Conservation (phyloP, 2,329 filamentous ascomycete species). For the Colletotrichum theobromicola region DNA sequence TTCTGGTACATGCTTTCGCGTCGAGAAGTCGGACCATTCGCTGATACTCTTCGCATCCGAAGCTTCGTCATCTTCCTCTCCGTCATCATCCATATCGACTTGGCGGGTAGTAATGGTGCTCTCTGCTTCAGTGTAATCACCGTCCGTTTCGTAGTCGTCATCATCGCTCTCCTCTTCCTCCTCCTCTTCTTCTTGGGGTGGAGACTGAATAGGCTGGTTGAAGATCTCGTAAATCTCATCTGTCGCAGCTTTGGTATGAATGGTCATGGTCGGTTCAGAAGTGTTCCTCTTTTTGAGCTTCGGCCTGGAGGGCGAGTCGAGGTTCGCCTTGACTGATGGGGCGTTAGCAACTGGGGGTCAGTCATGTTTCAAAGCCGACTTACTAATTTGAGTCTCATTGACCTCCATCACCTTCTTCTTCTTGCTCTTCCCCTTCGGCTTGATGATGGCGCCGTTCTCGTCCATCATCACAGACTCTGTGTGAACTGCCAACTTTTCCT, state of each 20-base stretch:
- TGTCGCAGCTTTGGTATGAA: constrained; percentile 93
- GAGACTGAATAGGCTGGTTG: constrained; percentile 74
- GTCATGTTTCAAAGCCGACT: constrained; percentile 39
- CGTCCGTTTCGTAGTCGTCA: constrained; percentile 74
- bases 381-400: constrained; percentile 92
- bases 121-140: constrained; percentile 82
- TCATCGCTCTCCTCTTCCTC: constrained; percentile 58
- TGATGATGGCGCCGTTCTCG: constrained; percentile 62
- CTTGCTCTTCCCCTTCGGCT: constrained; percentile 57
- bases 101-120: constrained; percentile 81
- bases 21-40: constrained; percentile 89
- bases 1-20: constrained; percentile 71
- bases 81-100: constrained; percentile 53
- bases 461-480: constrained; percentile 55
- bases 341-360: constrained; percentile 30
- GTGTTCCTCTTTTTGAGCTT: constrained; percentile 81
- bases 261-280: constrained; percentile 94
- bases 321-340: constrained; percentile 81
- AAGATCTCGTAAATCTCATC: constrained; percentile 98
- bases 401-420: constrained; percentile 85
- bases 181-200: constrained; percentile 33
- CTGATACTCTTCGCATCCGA: constrained; percentile 70
- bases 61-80: constrained; percentile 47
- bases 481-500: constrained; percentile 47
- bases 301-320: constrained; percentile 85